A percentile compares a stretch with the other conserved stretches of the same genome.
Evolutionary conservation across 345 rosid species (phyloP).

Genomic region (Cardamine chenopodiifolia): DNA sequence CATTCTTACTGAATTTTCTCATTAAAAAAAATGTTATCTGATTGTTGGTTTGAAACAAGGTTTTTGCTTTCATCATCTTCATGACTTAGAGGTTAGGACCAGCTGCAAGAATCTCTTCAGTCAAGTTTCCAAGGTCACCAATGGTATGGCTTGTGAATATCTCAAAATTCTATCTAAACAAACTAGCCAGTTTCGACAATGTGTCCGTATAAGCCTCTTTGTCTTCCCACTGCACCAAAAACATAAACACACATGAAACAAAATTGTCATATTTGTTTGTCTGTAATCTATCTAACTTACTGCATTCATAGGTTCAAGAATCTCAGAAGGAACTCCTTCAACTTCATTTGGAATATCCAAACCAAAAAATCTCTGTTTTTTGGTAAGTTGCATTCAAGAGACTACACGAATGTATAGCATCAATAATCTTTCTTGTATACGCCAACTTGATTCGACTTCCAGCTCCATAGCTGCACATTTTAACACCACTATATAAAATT

Average conservation of each 20-base stretch:
- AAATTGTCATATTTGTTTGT: not conserved
- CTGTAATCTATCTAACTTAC: conserved; percentile 47
- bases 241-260: conserved; percentile 20
- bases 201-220: conserved; percentile 71
- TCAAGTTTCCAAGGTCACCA: conserved; percentile 70
- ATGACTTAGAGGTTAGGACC: conserved; percentile 61
- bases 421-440: conserved; percentile 86
- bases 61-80: not conserved
- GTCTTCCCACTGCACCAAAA: conserved; percentile 67
- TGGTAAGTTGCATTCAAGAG: conserved; percentile 66
- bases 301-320: conserved; percentile 79
- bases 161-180: conserved; percentile 79
- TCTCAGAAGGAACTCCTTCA: conserved; percentile 86
- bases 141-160: conserved; percentile 78
- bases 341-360: conserved; percentile 77
- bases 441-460: conserved; percentile 83
- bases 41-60: not conserved
- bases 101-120: conserved; percentile 80
- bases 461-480: conserved; percentile 65
- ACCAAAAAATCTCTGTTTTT: conserved; percentile 80
- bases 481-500: not conserved
- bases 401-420: conserved; percentile 86
- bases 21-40: not conserved
- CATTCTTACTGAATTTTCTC: not conserved
- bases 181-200: conserved; percentile 77